Conservation (phyloP, 495 filamentous ascomycete species). For the Letharia columbiana region DNA sequence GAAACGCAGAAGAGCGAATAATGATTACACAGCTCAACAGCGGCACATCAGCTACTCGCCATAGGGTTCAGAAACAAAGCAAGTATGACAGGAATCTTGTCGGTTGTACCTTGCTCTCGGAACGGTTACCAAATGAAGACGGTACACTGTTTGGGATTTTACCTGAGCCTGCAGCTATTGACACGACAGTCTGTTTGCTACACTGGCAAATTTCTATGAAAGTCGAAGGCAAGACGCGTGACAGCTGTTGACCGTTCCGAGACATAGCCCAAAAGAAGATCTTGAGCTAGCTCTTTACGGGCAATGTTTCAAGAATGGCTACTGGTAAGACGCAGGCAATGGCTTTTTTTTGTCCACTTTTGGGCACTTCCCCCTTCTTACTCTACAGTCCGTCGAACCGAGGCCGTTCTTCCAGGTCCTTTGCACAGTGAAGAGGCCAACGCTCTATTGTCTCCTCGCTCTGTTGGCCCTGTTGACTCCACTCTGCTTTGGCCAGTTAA, state of each 20-base stretch:
- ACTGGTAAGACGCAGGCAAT: not conserved
- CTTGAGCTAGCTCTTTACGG: not conserved
- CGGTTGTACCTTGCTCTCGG: not conserved
- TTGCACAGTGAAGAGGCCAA: not conserved
- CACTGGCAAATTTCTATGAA: not conserved
- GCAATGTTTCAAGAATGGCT: not conserved
- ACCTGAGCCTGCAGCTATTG: not conserved
- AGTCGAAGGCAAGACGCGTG: not conserved
- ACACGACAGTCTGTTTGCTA: not conserved
- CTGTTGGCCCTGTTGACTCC: not conserved
- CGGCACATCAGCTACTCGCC: not conserved
- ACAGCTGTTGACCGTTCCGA: not conserved
- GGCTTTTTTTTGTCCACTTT: not conserved
- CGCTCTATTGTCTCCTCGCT: not conserved
- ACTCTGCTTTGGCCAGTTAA: not conserved
- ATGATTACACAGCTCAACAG: not conserved
- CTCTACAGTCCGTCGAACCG: not conserved
- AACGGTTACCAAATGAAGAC: too few relatives aligned
- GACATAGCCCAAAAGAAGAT: not conserved
- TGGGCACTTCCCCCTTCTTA: not conserved
- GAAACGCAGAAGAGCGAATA: not conserved
- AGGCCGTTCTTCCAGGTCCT: not conserved
- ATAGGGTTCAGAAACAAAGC: not conserved
- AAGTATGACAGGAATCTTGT: not conserved
- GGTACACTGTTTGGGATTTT: too few relatives aligned